Evolutionary conservation across 345 rosid genomes (phyloP).

Genomic region (Aegle marmelos): DNA sequence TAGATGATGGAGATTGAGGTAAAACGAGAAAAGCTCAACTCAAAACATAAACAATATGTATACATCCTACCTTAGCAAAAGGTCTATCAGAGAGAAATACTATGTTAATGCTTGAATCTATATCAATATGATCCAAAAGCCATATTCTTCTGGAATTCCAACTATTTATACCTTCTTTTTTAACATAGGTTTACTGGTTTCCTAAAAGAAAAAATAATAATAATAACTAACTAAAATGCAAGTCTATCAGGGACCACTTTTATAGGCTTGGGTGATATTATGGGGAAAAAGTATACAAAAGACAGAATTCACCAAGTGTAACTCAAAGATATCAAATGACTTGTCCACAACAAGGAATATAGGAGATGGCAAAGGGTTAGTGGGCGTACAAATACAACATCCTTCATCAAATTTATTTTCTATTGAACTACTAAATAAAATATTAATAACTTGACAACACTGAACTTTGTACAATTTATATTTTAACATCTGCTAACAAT

Average conservation of each 20-base stretch:
- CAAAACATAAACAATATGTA: not conserved
- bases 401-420: not conserved
- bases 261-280: not conserved
- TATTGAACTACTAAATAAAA: not conserved
- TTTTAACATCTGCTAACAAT: not conserved
- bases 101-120: not conserved
- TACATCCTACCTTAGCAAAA: not conserved
- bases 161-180: not conserved
- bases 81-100: not conserved
- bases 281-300: not conserved
- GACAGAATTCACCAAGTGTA: not conserved
- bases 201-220: not conserved
- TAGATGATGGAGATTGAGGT: constrained; percentile 6
- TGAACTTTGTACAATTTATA: not conserved
- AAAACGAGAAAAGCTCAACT: not conserved
- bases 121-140: not conserved
- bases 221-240: not conserved
- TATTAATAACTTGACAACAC: not conserved
- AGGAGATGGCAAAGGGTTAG: not conserved
- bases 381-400: not conserved
- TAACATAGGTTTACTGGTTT: not conserved
- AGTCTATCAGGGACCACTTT: not conserved
- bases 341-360: not conserved
- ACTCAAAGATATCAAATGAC: not conserved
- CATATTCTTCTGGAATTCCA: not conserved